Base-by-base conservation (phyloP, 2,329 filamentous ascomycete genomes). In the Beauveria brongniartii region DNA sequence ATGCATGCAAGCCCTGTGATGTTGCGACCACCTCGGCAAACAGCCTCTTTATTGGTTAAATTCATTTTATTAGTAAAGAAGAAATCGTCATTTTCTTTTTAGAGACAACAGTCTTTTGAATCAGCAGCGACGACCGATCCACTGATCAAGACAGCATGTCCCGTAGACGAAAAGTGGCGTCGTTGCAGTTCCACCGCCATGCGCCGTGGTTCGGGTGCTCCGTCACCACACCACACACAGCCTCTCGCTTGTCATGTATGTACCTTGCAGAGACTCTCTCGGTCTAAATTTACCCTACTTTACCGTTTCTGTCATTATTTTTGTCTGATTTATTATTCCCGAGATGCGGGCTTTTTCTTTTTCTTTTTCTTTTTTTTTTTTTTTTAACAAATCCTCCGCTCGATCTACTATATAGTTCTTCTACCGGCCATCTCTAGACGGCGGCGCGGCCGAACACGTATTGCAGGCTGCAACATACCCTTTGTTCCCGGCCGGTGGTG, bases 151-250 rank as follows among this genome's bases (percentile, higher is more conserved):
- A 57, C 55, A 37, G 12, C 30, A 50, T 50, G 30, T 56, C 43
- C n/a, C 55, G 28, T 57, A 57, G 55, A 57, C 55, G 55, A 57
- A 24, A n/a, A 18, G 26, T 47, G 44, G 41, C 53, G 46, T 44
- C 10, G 22, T 12, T 3, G 47, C 37, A n/a, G 20, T 2, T 40
- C 52, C 37, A 41, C 37, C 14, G 18, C 40, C 53, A 55, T 46
- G 41, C 53, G 28, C 18, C 4, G 12, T 37, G 26, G 41, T 30
- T 53, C 53, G 41, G 53, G 41, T 46, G 18, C 41, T 46, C 53
- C 53, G 53, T 55, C 52, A 55, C 26, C n/a, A 30, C 24, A 28
- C n/a, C 26, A 48, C 46, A 48, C 26, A 48, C 46, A 48, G 46
- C 26, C 47, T 28, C 20, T 24, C 28, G 24, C 53, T 28, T 48